phyloP scores from a whole-genome alignment of 2,329 filamentous ascomycete species.

The Colletotrichum eleusines region DNA sequence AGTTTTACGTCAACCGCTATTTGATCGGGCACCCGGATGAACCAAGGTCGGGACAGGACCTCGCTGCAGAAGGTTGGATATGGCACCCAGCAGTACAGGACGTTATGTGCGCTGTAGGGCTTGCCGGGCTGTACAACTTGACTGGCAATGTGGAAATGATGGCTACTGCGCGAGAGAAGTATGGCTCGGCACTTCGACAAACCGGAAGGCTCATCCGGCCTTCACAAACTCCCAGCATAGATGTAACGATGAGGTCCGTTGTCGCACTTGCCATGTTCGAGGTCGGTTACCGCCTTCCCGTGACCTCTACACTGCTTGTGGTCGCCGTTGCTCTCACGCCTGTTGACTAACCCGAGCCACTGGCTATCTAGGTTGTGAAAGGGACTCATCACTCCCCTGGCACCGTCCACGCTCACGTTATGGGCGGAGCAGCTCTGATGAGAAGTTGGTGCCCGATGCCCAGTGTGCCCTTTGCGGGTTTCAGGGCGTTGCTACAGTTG shows the following conservation, averaged over 20 bases:
- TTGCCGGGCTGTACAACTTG: constrained; percentile 69
- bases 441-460: constrained; percentile 58
- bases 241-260: constrained; percentile 64
- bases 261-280: constrained; percentile 72
- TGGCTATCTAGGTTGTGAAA: constrained; percentile 56
- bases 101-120: constrained; percentile 68
- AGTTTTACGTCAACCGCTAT: constrained; percentile 65
- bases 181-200: constrained; percentile 64
- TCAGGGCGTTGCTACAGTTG: constrained; percentile 66
- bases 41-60: constrained; percentile 53
- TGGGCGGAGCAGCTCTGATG: constrained; percentile 70
- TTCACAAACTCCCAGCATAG: constrained; percentile 50
- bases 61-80: constrained; percentile 53
- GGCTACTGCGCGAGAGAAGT: constrained; percentile 63
- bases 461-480: constrained; percentile 56
- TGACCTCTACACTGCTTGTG: neutral
- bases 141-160: constrained; percentile 60
- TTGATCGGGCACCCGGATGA: constrained; percentile 65
- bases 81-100: constrained; percentile 57
- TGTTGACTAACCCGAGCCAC: constrained; percentile 41
- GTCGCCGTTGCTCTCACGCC: neutral
- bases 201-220: constrained; percentile 57
- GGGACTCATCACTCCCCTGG: constrained; percentile 60
- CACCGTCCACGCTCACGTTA: constrained; percentile 68
- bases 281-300: constrained; percentile 54